Evolutionary conservation across 148 eudicot species (phyloP), one percentile per base, ranked within the genome.

Genomic region (Agrostemma githago): DNA sequence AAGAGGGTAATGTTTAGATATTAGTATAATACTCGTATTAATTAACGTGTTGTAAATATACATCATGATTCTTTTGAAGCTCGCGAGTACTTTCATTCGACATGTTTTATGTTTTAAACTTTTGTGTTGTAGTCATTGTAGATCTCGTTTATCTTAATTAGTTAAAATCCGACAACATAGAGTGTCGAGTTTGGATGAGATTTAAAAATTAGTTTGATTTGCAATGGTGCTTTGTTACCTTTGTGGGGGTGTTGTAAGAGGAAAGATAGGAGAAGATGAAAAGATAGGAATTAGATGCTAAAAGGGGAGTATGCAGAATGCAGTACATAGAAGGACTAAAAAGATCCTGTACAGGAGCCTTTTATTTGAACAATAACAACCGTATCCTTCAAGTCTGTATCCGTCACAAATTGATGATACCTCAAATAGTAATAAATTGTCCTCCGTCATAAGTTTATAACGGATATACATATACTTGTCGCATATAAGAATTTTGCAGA

Each of bases 221-320:
- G 9, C 14, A 20, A 56, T 38, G 42, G 34, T 17, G 75, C 38
- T 48, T 26, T 26, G 34, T 1, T 38, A 6, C 15, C 42, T 16
- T 57, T 40, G 2, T 66, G 21, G 15, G 43, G 17, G 53, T 66
- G 34, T 56, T 56, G 65, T 58, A 46, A 60, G 5, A 42, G 34
- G 43, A 41, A 59, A 19, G 40, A 46, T 44, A 43, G 68, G 21
- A 72, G 34, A 12, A 41, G 63, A 6, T n/a, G 20, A n/a, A 26
- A 56, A 42, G 34, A 61, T 43, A 21, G 69, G 81, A 74, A 74
- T 74, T 48, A 79, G 77, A 79, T 79, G 77, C 81, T 51, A 68
- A 79, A 74, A 79, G 39, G 63, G 77, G 34, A 26, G 34, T 26
- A 26, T 26, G 34, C 1, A 26, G 34, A n/a, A n/a, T n/a, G n/a